A percentile compares a stretch with the other conserved stretches of the same genome.
Conservation (phyloP, 1,139 yeast genomes). For the Diutina neorugosa region DNA sequence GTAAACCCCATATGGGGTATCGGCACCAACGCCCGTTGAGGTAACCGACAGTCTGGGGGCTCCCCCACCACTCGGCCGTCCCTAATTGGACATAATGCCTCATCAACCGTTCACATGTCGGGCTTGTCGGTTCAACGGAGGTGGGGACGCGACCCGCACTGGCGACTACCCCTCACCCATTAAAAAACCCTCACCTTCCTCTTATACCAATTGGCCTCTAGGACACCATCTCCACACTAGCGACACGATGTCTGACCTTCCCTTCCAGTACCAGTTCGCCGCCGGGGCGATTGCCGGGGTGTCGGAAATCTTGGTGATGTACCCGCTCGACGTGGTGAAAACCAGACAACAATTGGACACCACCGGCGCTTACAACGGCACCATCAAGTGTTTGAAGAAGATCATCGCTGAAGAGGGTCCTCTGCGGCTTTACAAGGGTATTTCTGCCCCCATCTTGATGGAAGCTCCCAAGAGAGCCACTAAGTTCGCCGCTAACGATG, state of each 20-base stretch:
- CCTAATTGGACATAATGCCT: constrained; percentile 6
- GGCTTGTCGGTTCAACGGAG: neutral
- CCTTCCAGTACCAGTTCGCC: constrained; percentile 80
- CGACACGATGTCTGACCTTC: constrained; percentile 22
- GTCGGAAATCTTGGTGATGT: constrained; percentile 94
- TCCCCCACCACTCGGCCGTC: neutral
- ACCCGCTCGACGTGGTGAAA: constrained; percentile 95
- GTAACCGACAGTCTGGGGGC: neutral
- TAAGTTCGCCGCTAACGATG: constrained; percentile 95
- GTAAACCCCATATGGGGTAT: neutral
- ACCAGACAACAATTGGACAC: constrained; percentile 88
- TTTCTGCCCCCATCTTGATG: constrained; percentile 92
- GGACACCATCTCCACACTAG: constrained; percentile 13
- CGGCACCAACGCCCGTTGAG: neutral
- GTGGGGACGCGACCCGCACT: neutral
- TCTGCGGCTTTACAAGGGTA: constrained; percentile 79
- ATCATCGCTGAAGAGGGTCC: constrained; percentile 82
- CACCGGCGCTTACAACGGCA: constrained; percentile 63
- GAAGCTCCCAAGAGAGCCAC: constrained; percentile 99
- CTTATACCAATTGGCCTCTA: constrained; percentile 13
- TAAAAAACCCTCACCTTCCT: constrained; percentile 5
- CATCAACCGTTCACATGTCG: neutral
- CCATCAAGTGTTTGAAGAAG: constrained; percentile 71
- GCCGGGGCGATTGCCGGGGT: constrained; percentile 98
- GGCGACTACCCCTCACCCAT: constrained; percentile 1